phyloP scores from a whole-genome alignment of 1,284 basidiomycete species.

The Schizophyllum amplum region DNA sequence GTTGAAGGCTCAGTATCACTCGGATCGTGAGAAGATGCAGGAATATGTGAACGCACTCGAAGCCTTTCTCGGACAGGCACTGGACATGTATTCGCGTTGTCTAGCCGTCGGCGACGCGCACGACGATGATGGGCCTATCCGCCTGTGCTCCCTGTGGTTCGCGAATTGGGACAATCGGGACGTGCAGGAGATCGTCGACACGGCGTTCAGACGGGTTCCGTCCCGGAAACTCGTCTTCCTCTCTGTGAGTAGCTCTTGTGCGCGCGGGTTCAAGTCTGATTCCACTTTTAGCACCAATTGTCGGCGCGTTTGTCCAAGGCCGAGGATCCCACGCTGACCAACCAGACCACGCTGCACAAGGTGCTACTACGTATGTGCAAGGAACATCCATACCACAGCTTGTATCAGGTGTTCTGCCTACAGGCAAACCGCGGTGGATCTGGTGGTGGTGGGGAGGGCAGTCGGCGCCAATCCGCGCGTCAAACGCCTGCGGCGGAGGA shows the following conservation, averaged over 20 bases:
- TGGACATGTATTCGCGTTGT: slow-evolving; percentile 79
- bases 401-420: slow-evolving; percentile 85
- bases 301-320: slow-evolving; percentile 70
- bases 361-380: slow-evolving; percentile 72
- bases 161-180: slow-evolving; percentile 67
- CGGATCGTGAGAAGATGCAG: slow-evolving; percentile 45
- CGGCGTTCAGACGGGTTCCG: slow-evolving; percentile 58
- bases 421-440: slow-evolving; percentile 29
- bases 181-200: slow-evolving; percentile 41
- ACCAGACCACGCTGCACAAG: slow-evolving; percentile 58
- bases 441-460: no score
- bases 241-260: slow-evolving; percentile 43
- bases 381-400: slow-evolving; percentile 91
- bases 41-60: slow-evolving; percentile 53
- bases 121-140: slow-evolving; percentile 73
- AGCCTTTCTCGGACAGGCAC: slow-evolving; percentile 65
- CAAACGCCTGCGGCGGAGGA: slow-evolving; percentile 14
- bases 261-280: slow-evolving; percentile 2
- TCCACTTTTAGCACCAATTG: slow-evolving; percentile 62
- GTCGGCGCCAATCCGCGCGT: no score
- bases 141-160: slow-evolving; percentile 90
- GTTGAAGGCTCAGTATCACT: no score
- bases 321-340: slow-evolving; percentile 25
- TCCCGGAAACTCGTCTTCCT: slow-evolving; percentile 88
- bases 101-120: slow-evolving; percentile 63